phyloP scores from a whole-genome alignment of 2,329 filamentous ascomycete species.

The Colletotrichum tamarilloi region DNA sequence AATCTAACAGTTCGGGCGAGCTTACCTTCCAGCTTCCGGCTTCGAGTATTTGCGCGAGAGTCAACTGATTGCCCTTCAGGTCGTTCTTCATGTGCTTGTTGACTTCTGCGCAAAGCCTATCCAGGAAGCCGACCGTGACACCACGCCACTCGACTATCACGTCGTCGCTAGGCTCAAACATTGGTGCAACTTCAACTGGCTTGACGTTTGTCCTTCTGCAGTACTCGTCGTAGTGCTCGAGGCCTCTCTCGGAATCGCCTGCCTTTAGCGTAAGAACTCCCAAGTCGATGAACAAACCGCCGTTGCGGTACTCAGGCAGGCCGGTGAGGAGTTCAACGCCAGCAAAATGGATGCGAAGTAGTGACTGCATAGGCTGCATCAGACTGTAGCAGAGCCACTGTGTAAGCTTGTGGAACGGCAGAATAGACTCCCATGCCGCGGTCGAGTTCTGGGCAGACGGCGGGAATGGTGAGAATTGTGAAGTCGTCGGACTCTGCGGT shows the following conservation, averaged over 20 bases:
- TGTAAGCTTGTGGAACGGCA: conserved; percentile 71
- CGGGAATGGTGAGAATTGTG: conserved; percentile 62
- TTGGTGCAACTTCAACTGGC: conserved; percentile 56
- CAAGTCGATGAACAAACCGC: conserved; percentile 74
- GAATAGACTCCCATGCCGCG: conserved; percentile 75
- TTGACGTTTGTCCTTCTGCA: conserved; percentile 77
- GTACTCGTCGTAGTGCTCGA: conserved; percentile 67
- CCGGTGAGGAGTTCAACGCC: conserved; percentile 71
- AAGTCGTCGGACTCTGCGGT: conserved; percentile 54
- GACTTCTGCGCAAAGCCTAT: conserved; percentile 53
- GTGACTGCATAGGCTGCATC: conserved; percentile 70
- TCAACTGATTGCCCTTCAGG: conserved; percentile 78
- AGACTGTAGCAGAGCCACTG: conserved; percentile 81
- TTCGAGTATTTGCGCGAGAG: conserved; percentile 88
- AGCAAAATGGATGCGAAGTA: conserved; percentile 62
- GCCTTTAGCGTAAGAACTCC: conserved; percentile 63
- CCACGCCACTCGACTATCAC: conserved; percentile 71
- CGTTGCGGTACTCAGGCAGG: conserved; percentile 78
- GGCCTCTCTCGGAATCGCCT: conserved; percentile 54
- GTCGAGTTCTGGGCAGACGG: conserved; percentile 57
- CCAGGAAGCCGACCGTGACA: conserved; percentile 67
- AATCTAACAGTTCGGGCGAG: neutral
- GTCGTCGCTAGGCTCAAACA: conserved; percentile 65
- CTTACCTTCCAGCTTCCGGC: conserved; percentile 97
- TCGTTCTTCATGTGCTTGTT: conserved; percentile 72